Percentiles rank a stretch among this genome's conserved stretches.
phyloP scores from a whole-genome alignment of 306 rosid species.

The Pterocarpus macrocarpus region DNA sequence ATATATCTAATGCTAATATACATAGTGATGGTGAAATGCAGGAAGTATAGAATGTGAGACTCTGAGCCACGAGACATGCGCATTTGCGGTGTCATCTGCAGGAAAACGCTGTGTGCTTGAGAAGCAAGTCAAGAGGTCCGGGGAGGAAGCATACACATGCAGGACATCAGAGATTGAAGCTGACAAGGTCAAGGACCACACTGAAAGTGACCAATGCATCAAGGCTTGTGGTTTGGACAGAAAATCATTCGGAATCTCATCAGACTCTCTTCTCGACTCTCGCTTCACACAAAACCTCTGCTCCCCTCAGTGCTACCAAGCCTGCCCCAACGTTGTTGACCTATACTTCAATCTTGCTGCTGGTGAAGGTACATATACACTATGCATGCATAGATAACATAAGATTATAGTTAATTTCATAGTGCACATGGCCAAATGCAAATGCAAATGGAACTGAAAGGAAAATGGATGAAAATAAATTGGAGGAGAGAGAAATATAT shows the following conservation, averaged over 20 bases:
- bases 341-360: constrained; percentile 89
- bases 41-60: constrained; percentile 72
- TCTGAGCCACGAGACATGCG: constrained; percentile 62
- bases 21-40: background rate
- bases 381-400: too few relatives aligned
- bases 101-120: constrained; percentile 88
- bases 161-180: constrained; percentile 76
- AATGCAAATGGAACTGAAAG: too few relatives aligned
- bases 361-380: constrained; percentile 69
- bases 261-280: constrained; percentile 76
- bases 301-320: constrained; percentile 71
- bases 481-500: too few relatives aligned
- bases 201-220: constrained; percentile 71
- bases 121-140: constrained; percentile 68
- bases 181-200: constrained; percentile 66
- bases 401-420: too few relatives aligned
- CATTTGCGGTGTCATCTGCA: constrained; percentile 73
- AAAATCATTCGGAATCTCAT: constrained; percentile 75
- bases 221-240: constrained; percentile 79
- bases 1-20: too few relatives aligned
- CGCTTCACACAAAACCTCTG: constrained; percentile 69
- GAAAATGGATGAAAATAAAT: too few relatives aligned
- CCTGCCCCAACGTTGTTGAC: constrained; percentile 79
- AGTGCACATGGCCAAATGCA: too few relatives aligned
- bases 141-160: constrained; percentile 80